Evolutionary conservation across 2,329 filamentous ascomycete species (phyloP), one percentile per base, ranked within the genome.

Genomic region (Alternaria conjuncta): DNA sequence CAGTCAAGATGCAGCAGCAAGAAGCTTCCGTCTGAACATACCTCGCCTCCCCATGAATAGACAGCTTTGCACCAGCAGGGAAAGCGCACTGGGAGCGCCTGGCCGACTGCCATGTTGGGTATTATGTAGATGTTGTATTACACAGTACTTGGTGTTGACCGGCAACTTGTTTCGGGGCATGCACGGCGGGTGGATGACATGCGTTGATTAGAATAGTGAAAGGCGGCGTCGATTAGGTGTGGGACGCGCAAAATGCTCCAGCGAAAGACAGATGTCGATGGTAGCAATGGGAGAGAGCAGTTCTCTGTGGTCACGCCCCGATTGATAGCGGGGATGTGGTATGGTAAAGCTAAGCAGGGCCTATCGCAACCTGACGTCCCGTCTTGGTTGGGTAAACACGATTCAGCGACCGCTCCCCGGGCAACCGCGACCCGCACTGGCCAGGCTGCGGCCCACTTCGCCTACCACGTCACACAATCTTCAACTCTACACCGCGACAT

Each of bases 31-130:
- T 28, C 49, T 36, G 47, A 47, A 76, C 78, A 63, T 67, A 81
- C 80, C 77, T 97, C 94, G 84, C 94, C 94, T 80, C 93, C 93
- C 92, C 93, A 97, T 18, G 93, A 97, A 80, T 97, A 97, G 46
- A 96, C 88, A 43, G 94, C 94, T 81, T 93, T 89, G 79, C 92
- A 94, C 93, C 93, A 96, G 82, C 93, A 97, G 61, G 94, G 94
- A 79, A 97, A 97, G 75, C 88, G 89, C 75, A 86, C 89, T 12
- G 93, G 94, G 68, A 96, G 82, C 75, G 80, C 74, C 63, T 84
- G 82, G 58, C 84, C 76, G 46, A 81, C 79, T 62, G 82, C 80
- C 85, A 86, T 86, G 41, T 55, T 57, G 56, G 55, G 25, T 26
- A 55, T 41, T 45, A 20, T 47, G 28, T 15, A 28, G 30, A 5